phyloP scores from a whole-genome alignment of 2,329 filamentous ascomycete genomes.

The Eutypella sp. region DNA sequence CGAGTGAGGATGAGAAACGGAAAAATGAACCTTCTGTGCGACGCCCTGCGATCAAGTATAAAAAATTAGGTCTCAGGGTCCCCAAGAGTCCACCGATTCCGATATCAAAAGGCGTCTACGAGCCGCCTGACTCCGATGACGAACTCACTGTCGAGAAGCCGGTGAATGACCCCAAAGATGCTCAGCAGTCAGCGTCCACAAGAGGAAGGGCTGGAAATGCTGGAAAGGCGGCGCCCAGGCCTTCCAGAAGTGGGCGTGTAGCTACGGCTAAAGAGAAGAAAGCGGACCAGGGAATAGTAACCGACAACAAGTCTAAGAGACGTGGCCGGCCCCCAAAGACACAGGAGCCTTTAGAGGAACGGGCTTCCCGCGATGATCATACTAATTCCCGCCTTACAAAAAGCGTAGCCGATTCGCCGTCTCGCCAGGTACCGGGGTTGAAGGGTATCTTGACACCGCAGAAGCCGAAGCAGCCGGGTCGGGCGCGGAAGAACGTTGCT shows the following conservation, averaged over 20 bases:
- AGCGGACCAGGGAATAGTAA: not conserved
- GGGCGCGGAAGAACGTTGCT: slow-evolving; percentile 49
- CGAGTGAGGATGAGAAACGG: not conserved
- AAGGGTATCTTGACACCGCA: slow-evolving; percentile 54
- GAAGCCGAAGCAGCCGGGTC: slow-evolving; percentile 35
- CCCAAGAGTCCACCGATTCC: not conserved
- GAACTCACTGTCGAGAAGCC: slow-evolving; percentile 10
- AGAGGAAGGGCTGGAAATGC: slow-evolving; percentile 9
- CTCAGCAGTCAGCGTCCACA: slow-evolving; percentile 8
- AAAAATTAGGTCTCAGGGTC: not conserved
- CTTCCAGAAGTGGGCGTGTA: not conserved
- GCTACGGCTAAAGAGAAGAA: not conserved
- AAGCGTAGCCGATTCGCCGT: slow-evolving; percentile 6
- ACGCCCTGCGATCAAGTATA: not conserved
- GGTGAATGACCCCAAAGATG: slow-evolving; percentile 4
- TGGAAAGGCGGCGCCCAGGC: slow-evolving; percentile 6
- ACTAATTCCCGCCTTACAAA: slow-evolving; percentile 9
- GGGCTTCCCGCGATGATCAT: slow-evolving; percentile 3
- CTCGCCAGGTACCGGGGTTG: slow-evolving; percentile 23
- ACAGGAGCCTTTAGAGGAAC: slow-evolving; percentile 2
- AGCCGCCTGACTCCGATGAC: slow-evolving; percentile 25
- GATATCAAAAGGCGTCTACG: slow-evolving; percentile 17
- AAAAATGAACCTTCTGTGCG: not conserved
- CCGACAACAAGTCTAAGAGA: slow-evolving; percentile 9
- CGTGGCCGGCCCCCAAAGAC: slow-evolving; percentile 18